Evolutionary conservation across 2,329 filamentous ascomycete species (phyloP).

Genomic region (Phoma sp.): DNA sequence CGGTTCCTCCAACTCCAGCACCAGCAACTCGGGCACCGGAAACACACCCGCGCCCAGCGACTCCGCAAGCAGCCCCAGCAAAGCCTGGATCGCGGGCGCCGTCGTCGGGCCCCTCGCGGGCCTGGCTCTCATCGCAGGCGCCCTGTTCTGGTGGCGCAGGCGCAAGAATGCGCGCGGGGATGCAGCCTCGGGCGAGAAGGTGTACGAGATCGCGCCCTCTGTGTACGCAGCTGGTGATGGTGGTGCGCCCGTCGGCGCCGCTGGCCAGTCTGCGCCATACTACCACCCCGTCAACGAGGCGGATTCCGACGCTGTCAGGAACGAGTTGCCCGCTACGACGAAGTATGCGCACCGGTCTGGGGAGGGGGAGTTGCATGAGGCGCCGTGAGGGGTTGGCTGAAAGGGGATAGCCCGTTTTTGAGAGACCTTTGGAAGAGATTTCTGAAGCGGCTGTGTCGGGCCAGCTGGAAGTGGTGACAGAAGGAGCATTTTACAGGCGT

Average conservation of each 20-base stretch:
- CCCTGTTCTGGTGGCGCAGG: slow-evolving; percentile 23
- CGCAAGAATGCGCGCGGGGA: slow-evolving; percentile 1
- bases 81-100: slow-evolving; percentile 40
- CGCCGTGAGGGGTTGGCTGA: slow-evolving; percentile 5
- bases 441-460: too few species aligned
- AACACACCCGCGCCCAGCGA: neutral
- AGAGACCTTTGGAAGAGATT: too few species aligned
- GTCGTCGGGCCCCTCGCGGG: slow-evolving; percentile 29
- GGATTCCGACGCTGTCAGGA: neutral
- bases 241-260: neutral
- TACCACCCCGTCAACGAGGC: slow-evolving; percentile 4
- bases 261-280: neutral
- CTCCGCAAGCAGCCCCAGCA: slow-evolving; percentile 5
- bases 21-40: neutral
- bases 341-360: slow-evolving; percentile 26
- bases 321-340: slow-evolving; percentile 21
- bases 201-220: slow-evolving; percentile 10
- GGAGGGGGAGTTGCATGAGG: slow-evolving; percentile 15
- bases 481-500: too few species aligned
- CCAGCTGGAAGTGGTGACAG: too few species aligned
- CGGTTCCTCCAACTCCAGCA: neutral
- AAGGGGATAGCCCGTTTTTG: neutral
- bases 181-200: slow-evolving; percentile 13
- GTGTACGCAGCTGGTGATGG: slow-evolving; percentile 2
- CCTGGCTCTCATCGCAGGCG: slow-evolving; percentile 24